phyloP scores from a whole-genome alignment of 306 rosid species.

The Quercus ilex region DNA sequence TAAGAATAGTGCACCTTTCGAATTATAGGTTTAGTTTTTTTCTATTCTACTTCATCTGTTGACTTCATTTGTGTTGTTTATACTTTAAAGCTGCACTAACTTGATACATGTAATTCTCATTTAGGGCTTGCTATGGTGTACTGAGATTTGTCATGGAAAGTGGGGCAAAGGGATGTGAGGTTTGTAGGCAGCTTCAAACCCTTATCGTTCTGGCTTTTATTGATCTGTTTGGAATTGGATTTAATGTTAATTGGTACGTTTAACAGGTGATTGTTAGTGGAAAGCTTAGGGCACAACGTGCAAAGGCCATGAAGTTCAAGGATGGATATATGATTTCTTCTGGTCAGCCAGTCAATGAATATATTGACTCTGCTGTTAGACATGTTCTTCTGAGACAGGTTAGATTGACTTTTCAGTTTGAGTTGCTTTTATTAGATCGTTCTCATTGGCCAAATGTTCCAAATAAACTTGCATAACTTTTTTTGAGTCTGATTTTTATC shows the following conservation, averaged over 20 bases:
- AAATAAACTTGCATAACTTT: not conserved
- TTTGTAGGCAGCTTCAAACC: slow-evolving; percentile 13
- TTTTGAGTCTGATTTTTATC: not conserved
- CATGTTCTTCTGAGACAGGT: slow-evolving; percentile 97
- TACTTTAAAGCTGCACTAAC: not conserved
- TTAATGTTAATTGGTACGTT: not conserved
- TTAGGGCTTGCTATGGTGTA: slow-evolving; percentile 62
- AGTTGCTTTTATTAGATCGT: not conserved
- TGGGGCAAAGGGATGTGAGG: slow-evolving; percentile 67
- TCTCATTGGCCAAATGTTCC: not conserved
- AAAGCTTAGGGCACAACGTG: slow-evolving; percentile 84
- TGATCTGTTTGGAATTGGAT: not conserved
- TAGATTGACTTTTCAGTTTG: not conserved
- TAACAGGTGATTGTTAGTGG: slow-evolving; percentile 82
- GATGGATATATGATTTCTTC: slow-evolving; percentile 95
- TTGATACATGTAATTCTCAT: not conserved
- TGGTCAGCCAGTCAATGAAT: slow-evolving; percentile 91
- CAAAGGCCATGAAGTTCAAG: slow-evolving; percentile 94
- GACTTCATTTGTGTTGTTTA: not conserved
- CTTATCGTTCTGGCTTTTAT: not conserved
- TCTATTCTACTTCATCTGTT: not conserved
- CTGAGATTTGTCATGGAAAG: slow-evolving; percentile 61
- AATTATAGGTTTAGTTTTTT: not conserved
- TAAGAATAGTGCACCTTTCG: not conserved
- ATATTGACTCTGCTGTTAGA: slow-evolving; percentile 89